phyloP scores from a whole-genome alignment of 495 filamentous ascomycete genomes.

The Talaromyces adpressus region DNA sequence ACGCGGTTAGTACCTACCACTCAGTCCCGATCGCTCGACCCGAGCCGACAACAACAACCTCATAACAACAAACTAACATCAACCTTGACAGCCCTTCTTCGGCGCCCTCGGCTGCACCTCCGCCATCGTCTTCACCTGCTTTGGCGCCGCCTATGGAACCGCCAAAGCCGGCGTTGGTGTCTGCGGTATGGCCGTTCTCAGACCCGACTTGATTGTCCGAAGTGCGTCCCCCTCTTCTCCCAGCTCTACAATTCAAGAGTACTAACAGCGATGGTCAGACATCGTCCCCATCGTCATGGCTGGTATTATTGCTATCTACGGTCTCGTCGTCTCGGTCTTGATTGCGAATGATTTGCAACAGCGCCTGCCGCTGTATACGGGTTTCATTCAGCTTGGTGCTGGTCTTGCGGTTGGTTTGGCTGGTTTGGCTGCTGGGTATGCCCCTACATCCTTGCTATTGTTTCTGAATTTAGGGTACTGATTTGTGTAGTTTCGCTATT shows the following conservation, averaged over 20 bases:
- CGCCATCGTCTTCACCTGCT: conserved; percentile 98
- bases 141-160: conserved; percentile 96
- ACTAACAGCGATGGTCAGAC: conserved; percentile 47
- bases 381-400: conserved; percentile 95
- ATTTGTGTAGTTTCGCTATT: conserved; percentile 69
- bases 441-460: not conserved
- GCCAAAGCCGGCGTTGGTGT: conserved; percentile 99
- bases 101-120: conserved; percentile 98
- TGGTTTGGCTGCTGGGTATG: conserved; percentile 89
- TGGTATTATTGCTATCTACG: conserved; percentile 99
- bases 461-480: not conserved
- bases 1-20: conserved; percentile 73
- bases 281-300: conserved; percentile 99
- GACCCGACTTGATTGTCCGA: conserved; percentile 98
- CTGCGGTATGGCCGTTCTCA: conserved; percentile 93
- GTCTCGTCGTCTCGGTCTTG: conserved; percentile 95
- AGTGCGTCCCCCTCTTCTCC: conserved; percentile 57
- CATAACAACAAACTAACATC: conserved; percentile 18
- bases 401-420: conserved; percentile 94
- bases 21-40: not conserved
- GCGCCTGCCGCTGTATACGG: conserved; percentile 77
- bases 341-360: conserved; percentile 90
- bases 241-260: not conserved
- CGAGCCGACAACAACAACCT: not conserved
- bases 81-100: conserved; percentile 77